Evolutionary conservation across 345 rosid species (phyloP), one percentile per base, ranked within the genome.

Genomic region (Abelmoschus esculentus): DNA sequence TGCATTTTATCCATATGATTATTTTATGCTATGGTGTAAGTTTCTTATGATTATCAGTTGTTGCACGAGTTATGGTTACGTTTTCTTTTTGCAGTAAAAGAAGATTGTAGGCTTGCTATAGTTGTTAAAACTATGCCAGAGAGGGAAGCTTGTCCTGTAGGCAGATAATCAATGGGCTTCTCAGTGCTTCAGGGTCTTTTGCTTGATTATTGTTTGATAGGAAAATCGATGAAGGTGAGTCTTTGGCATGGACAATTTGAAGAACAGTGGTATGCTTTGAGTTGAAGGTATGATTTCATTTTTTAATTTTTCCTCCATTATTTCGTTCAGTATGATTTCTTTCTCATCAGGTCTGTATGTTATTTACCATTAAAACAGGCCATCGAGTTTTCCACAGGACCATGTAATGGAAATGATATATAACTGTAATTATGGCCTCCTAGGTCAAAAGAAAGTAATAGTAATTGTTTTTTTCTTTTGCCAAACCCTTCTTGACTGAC

Each of bases 251-350:
- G 15, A 38, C 22, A 53, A 32, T 57, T 50, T 55, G 59, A 72
- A 56, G 71, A 72, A 55, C 69, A 13, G 49, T 14, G 47, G 64
- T 26, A 8, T 44, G 36, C 13, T 70, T 67, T 73, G 72, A 73
- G 65, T 66, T 61, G 50, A 73, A 80, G 79, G 79, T 77, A 66
- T n/a, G 19, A 1, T 67, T 59, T 17, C 15, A 46, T 54, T 14
- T 9, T 63, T 18, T 56, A 22, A 31, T 28, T 15, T n/a, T 3
- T n/a, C 36, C 42, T 46, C 26, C 40, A 61, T 15, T 31, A 58
- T 58, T 59, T 15, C 14, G 38, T 18, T 7, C 63, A 18, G 26
- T 57, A 47, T 56, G 47, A 26, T 18, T 10, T 36, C 61, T 54
- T 38, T 42, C 31, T 13, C 22, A 4, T 57, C 3, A 1, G 10